Evolutionary conservation across 371 early-diverging fungal species (phyloP), one percentile per base, ranked within the genome.

Genomic region (Cladochytrium tenue): DNA sequence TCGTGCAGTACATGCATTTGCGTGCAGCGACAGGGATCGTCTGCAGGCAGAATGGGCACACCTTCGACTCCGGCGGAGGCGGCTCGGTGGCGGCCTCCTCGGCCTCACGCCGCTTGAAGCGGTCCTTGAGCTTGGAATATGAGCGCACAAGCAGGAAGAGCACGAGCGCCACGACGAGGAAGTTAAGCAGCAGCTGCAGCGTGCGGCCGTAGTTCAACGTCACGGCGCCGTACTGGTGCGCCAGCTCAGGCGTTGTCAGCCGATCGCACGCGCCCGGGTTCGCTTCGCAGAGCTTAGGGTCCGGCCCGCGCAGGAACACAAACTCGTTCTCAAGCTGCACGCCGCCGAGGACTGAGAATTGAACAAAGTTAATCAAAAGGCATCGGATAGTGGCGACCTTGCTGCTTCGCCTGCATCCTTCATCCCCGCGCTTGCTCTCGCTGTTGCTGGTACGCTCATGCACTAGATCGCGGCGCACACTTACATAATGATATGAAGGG

Each of bases 131-230:
- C n/a, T 33, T 43, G 34, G 69, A 35, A 34, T 69, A 75, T 10
- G 60, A 27, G 25, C 67, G 66, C 34, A 75, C 63, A 53, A 75
- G 23, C 58, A 70, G 53, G 61, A 72, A 76, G 35, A 76, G 61
- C 23, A 72, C 56, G 32, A 70, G 20, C 13, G 76, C 57, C 25
- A 68, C 62, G 26, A 68, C 63, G 63, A 72, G 56, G 55, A 76
- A 76, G 66, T 66, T 67, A 52, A 76, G 36, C 51, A 62, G 35
- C 15, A 50, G 32, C 27, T 69, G 63, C 5, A 70, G 23, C 56
- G 68, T 71, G 7, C 53, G 56, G 23, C 76, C 76, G 53, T 67
- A 71, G 58, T 71, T 71, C 3, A 58, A 35, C 25, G 72, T 71
- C 36, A 71, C 56, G 50, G 64, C 64, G 0, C 68, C 67, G 31